Base-by-base conservation (phyloP, 768 basidiomycete genomes). In the Tulasnella sp. region DNA sequence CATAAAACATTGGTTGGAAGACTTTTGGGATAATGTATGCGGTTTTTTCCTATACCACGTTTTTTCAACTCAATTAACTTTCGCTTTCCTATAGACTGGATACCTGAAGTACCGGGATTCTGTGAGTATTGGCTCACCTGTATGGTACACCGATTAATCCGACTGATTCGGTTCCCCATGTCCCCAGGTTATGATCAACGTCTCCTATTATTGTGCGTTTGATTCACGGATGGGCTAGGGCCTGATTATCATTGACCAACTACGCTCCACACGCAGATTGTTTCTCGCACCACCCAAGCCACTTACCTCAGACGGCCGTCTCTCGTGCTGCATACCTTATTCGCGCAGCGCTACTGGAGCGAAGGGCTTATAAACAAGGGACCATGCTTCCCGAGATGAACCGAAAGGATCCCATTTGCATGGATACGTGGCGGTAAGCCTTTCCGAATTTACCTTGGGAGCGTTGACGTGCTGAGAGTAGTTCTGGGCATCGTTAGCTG, bases 21-120 rank as follows among this genome's bases (percentile, higher is more conserved):
- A 93, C 76, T 97, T 96, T 94, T 98, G 96, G 96, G 95, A 98
- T 81, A 91, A 93, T 79, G 78, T 78, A 68, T 38, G 72, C 34
- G 54, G n/a, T n/a, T 8, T 4, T 36, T 22, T 42, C n/a, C 6
- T n/a, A 72, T 39, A n/a, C 31, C 6, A 31, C 11, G 40, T 12
- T 42, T 7, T 19, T 11, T 15, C 1, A 14, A 29, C 19, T 38
- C 45, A 25, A 40, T 71, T 71, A 37, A 40, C 9, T n/a, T 39
- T 11, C 39, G n/a, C 12, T 25, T 64, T 29, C 54, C 19, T 37
- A 14, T 39, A 83, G 71, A 82, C 81, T 19, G 93, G 85, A 0
- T 98, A 97, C 81, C 86, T 96, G 80, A 87, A 89, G 5, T 98
- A 96, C 82, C 85, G 96, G 72, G 96, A 96, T 79, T 91, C 93